These are phyloP conservation scores for Sporothrix euskadiensis DNA, from an alignment of 2,329 filamentous ascomycete species.

Conservation along the genomic window DNA sequence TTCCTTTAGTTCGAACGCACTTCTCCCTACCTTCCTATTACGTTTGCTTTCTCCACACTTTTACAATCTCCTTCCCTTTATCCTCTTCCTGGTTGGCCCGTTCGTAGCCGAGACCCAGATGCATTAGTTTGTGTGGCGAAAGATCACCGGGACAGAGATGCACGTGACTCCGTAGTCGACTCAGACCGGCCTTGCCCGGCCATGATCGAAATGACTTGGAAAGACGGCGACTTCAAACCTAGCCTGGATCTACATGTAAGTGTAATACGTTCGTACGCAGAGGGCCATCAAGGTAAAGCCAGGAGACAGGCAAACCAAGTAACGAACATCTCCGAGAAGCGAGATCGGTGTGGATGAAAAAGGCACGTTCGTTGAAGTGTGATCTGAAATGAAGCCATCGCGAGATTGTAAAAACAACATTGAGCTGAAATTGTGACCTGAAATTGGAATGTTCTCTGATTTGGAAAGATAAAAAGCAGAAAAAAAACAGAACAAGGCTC, in stretches of 20 bases:
- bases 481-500: neutral
- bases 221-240: neutral
- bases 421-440: neutral
- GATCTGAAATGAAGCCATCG: neutral
- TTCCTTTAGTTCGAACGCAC: neutral
- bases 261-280: neutral
- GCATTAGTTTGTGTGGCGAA: neutral
- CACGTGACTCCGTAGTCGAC: conserved; percentile 1
- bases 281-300: neutral
- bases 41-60: neutral
- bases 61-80: neutral
- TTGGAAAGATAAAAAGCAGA: neutral
- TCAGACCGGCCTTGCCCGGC: conserved; percentile 17
- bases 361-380: neutral
- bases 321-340: neutral
- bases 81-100: conserved; percentile 1
- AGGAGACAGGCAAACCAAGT: neutral
- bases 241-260: neutral
- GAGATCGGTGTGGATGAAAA: neutral
- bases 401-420: neutral
- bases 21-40: neutral
- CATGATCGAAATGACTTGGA: neutral
- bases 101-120: conserved; percentile 16
- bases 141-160: neutral
- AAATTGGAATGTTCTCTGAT: neutral